Evolutionary conservation across 192 early-diverging fungal species (phyloP), one percentile per base, ranked within the genome.

Genomic region (Podila clonocystis): DNA sequence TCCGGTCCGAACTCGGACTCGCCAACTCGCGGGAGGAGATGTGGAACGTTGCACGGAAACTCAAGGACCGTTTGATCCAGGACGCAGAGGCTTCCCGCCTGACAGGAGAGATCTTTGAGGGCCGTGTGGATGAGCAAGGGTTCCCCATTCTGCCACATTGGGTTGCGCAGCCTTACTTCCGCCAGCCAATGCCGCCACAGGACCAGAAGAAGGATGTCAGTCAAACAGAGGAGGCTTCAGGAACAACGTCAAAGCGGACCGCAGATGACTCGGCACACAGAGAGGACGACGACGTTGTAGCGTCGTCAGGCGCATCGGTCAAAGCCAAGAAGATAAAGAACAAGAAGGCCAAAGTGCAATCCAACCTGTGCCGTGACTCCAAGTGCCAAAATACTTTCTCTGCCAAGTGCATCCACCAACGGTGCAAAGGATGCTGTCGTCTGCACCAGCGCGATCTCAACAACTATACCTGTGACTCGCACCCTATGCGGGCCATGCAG

Each of bases 111-210:
- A 69, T 62, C 38, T 72, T 80, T 58, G 77, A 80, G n/a, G 77
- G 71, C 9, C 61, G 63, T 15, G 70, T 72, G 38, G 79, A 85
- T 45, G 87, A 84, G 31, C 63, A 85, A 48, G 91, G 91, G 0
- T 83, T 88, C 68, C 84, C 87, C 31, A 83, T 83, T n/a, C 73
- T 93, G 41, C 93, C 93, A n/a, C 79, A 78, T 34, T 94, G 93
- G 92, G 75, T 89, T 22, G 85, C 83, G 30, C 93, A 94, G 72
- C 93, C 93, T n/a, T 87, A 90, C 64, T 74, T 94, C 60, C 83
- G 93, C 30, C 83, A 80, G 34, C 77, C 77, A 24, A 80, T 80
- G 77, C 77, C 77, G 0, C 61, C 70, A 36, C 77, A 80, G 62
- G 66, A 67, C 20, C 64, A 9, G 31, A 57, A 5, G 11, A 8